Conservation (phyloP, 495 filamentous ascomycete genomes). For the Aspergillus indologenus region DNA sequence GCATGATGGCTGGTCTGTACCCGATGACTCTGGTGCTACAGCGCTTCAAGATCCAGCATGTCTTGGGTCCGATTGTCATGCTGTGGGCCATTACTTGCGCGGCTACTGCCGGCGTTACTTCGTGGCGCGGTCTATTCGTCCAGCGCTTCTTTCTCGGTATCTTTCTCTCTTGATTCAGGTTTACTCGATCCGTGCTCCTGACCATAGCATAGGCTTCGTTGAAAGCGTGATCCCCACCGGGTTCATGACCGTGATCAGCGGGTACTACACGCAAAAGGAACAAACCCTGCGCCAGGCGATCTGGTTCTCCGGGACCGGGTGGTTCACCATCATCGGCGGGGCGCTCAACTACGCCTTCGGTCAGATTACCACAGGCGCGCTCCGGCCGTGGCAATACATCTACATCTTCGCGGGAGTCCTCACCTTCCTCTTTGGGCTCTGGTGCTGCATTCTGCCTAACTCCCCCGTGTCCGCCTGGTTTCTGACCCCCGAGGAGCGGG, state of each 20-base stretch:
- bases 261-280: slow-evolving; percentile 67
- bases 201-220: slow-evolving; percentile 60
- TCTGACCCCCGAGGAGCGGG: slow-evolving; percentile 44
- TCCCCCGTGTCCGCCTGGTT: slow-evolving; percentile 55
- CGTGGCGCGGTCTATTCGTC: slow-evolving; percentile 60
- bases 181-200: slow-evolving; percentile 7
- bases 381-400: slow-evolving; percentile 66
- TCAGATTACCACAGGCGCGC: slow-evolving; percentile 52
- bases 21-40: slow-evolving; percentile 69
- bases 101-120: slow-evolving; percentile 62
- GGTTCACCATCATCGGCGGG: slow-evolving; percentile 66
- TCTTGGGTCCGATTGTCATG: slow-evolving; percentile 62
- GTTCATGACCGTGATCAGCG: slow-evolving; percentile 63
- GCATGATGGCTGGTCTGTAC: slow-evolving; percentile 69
- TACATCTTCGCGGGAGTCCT: slow-evolving; percentile 62
- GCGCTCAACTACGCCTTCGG: slow-evolving; percentile 69
- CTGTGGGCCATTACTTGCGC: slow-evolving; percentile 67
- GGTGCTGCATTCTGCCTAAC: slow-evolving; percentile 56
- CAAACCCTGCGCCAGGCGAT: slow-evolving; percentile 63
- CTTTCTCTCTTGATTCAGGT: neutral
- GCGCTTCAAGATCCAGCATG: slow-evolving; percentile 57
- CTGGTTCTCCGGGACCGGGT: slow-evolving; percentile 67
- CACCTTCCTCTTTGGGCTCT: slow-evolving; percentile 62
- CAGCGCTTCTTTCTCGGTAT: slow-evolving; percentile 66
- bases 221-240: slow-evolving; percentile 66